Base-by-base conservation (phyloP, 2,329 filamentous ascomycete species). In the Pseudogymnoascus sp. region DNA sequence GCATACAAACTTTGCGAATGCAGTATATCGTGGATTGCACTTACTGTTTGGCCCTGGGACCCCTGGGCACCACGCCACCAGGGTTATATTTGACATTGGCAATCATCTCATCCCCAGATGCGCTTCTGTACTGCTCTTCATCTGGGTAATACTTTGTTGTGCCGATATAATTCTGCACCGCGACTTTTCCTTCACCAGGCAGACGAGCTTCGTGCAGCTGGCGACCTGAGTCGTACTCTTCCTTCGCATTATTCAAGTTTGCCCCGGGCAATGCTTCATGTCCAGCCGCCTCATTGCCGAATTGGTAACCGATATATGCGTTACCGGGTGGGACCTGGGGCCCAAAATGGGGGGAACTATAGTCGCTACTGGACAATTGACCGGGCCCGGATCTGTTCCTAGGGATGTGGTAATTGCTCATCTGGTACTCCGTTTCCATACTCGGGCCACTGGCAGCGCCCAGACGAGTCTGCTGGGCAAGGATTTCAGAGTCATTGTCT, bases 391-490 rank as follows among this genome's bases (percentile, higher is more conserved):
- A 14, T 14, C 5, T 55, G 28, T 14, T 18, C 9, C 2, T 33
- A 4, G 28, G 16, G 16, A 14, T 55, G 28, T 21, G 16, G 8
- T 55, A 18, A 11, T 16, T 18, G 45, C 25, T 35, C n/a, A 35
- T 38, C 9, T 63, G 65, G 61, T 73, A 69, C n/a, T 63, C 61
- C 16, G 68, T 66, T 37, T 73, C 71, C 7, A 69, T 63, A 4
- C 43, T 52, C 35, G 71, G 60, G 2, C 69, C 28, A 55, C 28
- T 18, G 28, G 11, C 11, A n/a, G 9, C 9, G 5, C 14, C 25
- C 7, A 8, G 28, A 55, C 21, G 49, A 21, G 9, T 35, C n/a
- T 55, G 28, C 16, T 33, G 49, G 28, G 28, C 16, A 35, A 14
- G 11, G 16, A 8, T 9, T 14, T 33, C 16, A 5, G 16, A 11